Base-by-base conservation (phyloP, 192 early-diverging fungal genomes). In the Umbelopsis ramanniana region DNA sequence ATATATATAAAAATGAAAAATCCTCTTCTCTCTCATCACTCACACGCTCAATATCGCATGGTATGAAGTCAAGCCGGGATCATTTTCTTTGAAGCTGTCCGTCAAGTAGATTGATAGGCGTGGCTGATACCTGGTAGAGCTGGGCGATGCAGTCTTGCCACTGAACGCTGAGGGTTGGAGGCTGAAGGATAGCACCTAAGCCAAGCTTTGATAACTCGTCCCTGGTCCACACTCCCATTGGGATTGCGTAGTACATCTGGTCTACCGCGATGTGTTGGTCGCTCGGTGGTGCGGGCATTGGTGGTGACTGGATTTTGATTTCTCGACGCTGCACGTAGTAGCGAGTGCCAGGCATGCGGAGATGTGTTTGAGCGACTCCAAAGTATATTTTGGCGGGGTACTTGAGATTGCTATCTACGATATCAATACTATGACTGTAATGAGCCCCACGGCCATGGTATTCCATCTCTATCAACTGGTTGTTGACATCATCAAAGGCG, bases 301-400 rank as follows among this genome's bases (percentile, higher is more conserved):
- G 4, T 50, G 9, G n/a, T 50, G 48, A 43, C 48, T 50, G 6
- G 19, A 4, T 60, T 37, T 17, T 35, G 4, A 67, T 22, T 38
- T 67, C 50, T 17, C 43, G 21, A 46, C 76, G 46, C 33, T 52
- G 52, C 4, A 79, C 78, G 46, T 72, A 75, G 40, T 79, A 79
- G 40, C 78, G 47, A 21, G 78, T 79, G 38, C 78, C 78, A 21
- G 78, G 78, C 78, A 79, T 79, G 6, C 78, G 63, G 6, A 79
- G 68, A 35, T 79, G 78, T 26, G 55, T 63, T 38, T 69, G 68
- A 19, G 54, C 74, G 2, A 79, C 74, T 15, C 78, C 74, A 40
- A 79, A 79, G 24, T 79, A 79, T 1, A 79, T 46, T 15, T 43
- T 33, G 8, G 69, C 73, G 3, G 60, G 52, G 3, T 6, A 19